Conservation (phyloP, 352 stramenopile genomes). For the Elongisporangium undulatum region DNA sequence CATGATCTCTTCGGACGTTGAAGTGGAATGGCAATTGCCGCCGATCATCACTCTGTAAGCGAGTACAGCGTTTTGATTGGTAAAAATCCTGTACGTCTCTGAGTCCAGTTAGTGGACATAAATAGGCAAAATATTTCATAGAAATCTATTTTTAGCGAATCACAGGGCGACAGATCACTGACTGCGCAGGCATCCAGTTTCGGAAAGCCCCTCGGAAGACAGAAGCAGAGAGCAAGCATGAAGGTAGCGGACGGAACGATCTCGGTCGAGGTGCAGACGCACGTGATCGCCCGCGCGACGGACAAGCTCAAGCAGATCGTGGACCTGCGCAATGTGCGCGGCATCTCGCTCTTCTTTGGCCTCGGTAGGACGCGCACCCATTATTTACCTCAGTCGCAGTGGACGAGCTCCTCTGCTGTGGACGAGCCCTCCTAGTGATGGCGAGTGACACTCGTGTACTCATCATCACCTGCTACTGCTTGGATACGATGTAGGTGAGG, state of each 20-base stretch:
- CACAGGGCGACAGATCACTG: constrained; percentile 11
- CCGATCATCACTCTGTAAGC: constrained; percentile 17
- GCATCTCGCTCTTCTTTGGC: constrained; percentile 78
- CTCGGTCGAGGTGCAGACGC: constrained; percentile 56
- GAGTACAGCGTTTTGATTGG: neutral
- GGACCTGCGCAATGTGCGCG: constrained; percentile 73
- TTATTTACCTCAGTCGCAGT: neutral
- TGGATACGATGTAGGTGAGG: constrained; percentile 41
- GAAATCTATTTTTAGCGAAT: constrained; percentile 35
- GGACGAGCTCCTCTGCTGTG: neutral
- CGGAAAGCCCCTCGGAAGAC: constrained; percentile 4
- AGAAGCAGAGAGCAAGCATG: constrained; percentile 19
- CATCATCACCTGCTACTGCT: neutral
- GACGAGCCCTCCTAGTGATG: neutral
- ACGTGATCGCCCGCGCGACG: constrained; percentile 60
- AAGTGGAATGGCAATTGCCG: constrained; percentile 23
- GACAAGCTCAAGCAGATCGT: constrained; percentile 62
- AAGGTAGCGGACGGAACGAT: constrained; percentile 71
- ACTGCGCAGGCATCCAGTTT: constrained; percentile 10
- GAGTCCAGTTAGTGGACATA: constrained; percentile 7
- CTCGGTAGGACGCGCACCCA: constrained; percentile 30
- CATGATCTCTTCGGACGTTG: neutral
- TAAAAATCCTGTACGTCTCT: neutral
- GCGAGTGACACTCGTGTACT: neutral
- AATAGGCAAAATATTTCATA: constrained; percentile 10